Evolutionary conservation across 345 rosid species (phyloP).

Genomic region (Populus tremula): DNA sequence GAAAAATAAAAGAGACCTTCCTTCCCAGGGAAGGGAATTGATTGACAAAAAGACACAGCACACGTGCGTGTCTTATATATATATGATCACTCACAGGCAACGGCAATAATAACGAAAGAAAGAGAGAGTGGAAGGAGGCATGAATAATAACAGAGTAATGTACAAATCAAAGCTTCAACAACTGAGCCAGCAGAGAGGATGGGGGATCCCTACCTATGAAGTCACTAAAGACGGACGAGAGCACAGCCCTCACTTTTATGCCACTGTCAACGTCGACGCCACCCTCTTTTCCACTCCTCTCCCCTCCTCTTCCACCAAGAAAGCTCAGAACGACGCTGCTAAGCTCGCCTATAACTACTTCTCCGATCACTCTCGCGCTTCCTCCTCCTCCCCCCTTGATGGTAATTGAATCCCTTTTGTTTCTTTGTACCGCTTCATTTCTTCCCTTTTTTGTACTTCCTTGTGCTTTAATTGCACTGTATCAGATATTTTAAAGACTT

Average conservation of each 20-base stretch:
- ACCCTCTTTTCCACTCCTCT: slow-evolving; percentile 17
- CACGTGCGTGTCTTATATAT: too few species aligned
- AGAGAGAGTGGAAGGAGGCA: background rate
- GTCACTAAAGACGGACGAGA: slow-evolving; percentile 28
- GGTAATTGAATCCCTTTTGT: background rate
- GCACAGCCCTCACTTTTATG: slow-evolving; percentile 37
- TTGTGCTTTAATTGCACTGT: background rate
- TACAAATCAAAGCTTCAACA: slow-evolving; percentile 40
- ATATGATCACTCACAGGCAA: background rate
- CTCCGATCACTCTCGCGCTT: slow-evolving; percentile 1
- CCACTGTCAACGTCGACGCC: slow-evolving; percentile 38
- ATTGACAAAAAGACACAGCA: too few species aligned
- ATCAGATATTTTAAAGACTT: background rate
- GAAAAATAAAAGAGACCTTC: too few species aligned
- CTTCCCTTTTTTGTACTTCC: background rate
- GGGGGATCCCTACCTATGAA: slow-evolving; percentile 34
- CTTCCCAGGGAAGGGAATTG: too few species aligned
- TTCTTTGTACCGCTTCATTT: background rate
- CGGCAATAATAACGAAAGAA: background rate
- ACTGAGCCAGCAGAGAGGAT: slow-evolving; percentile 30
- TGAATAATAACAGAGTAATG: slow-evolving; percentile 15
- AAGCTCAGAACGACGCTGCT: slow-evolving; percentile 50
- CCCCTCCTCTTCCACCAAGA: slow-evolving; percentile 27
- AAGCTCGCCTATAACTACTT: slow-evolving; percentile 31
- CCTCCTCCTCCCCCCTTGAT: background rate